A percentile compares a stretch with the other conserved stretches of the same genome.
These are phyloP conservation scores for Solanum medicagineum DNA, from an alignment of 257 asterid species.

Conservation along the genomic window DNA sequence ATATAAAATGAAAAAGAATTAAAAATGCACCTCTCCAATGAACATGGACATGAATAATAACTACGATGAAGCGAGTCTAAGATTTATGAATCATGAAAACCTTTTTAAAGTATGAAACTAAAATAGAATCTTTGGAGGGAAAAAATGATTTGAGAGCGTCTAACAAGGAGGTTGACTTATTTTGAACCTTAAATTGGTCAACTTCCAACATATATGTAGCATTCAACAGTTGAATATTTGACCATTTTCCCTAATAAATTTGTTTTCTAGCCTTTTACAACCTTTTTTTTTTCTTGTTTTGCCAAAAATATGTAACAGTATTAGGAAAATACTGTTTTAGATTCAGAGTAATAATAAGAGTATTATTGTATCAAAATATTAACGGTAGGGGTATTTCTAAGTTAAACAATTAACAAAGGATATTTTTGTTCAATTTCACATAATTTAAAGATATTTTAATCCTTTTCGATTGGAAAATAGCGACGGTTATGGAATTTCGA, in stretches of 20 bases:
- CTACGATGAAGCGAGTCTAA: no score
- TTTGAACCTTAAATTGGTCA: background rate
- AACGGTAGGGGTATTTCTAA: no score
- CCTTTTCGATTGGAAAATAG: no score
- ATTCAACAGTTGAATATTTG: background rate
- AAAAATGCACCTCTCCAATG: background rate
- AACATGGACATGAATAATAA: background rate
- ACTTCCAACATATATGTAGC: background rate
- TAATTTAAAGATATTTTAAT: no score
- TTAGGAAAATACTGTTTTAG: no score
- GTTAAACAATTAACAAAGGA: no score
- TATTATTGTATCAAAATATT: no score
- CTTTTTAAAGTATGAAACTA: background rate
- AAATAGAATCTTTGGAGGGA: background rate
- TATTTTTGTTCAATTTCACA: no score
- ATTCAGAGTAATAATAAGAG: no score
- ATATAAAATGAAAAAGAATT: background rate
- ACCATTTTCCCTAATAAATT: background rate
- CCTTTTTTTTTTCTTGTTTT: no score
- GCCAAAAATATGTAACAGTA: no score
- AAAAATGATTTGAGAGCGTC: background rate
- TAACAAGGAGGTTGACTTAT: background rate
- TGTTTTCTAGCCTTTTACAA: background rate
- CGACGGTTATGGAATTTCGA: no score
- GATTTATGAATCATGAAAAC: background rate